Evolutionary conservation across 306 rosid species (phyloP), one percentile per base, ranked within the genome.

Genomic region (Rosa persica): DNA sequence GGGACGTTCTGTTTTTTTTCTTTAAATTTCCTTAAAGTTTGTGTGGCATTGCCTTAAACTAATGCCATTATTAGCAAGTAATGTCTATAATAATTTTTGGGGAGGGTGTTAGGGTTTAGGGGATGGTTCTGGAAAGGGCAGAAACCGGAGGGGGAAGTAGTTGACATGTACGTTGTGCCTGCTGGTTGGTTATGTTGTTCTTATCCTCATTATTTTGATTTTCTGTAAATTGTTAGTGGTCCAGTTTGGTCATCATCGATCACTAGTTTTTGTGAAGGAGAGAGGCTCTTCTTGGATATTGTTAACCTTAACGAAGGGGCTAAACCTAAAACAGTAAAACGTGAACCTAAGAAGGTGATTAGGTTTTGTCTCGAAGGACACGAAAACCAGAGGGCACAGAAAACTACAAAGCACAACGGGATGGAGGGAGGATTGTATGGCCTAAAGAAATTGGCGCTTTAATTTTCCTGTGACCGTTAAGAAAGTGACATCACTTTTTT

Each of bases 81-180:
- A 55, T 22, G 69, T 8, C 44, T 30, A 30, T 30, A 30, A 30
- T 30, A 30, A 30, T 30, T 30, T 2, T 44, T 22, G 52, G 25
- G 10, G 16, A 20, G 13, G 58, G 77, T 47, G 30, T 49, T 20
- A 40, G 60, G 47, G 60, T 48, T 8, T 70, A 39, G 60, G 73
- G 48, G 86, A 84, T 81, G 48, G 76, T 89, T 87, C 88, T 87
- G 83, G 93, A 87, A 88, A 80, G 81, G 27, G 39, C 46, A 0
- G 55, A 42, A 46, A n/a, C 8, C 16, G 62, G 40, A 22, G 73
- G 40, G 76, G 78, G 67, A 76, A 30, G 84, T 17, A 30, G 84
- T 17, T 78, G 84, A 80, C 81, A 76, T 68, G 76, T n/a, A n/a
- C n/a, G n/a, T 52, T 76, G 46, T 76, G 73, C 69, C 70, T 75